These are phyloP conservation scores for Phytophthora crassamura DNA, from an alignment of 352 stramenopile genomes.

Conservation along the genomic window DNA sequence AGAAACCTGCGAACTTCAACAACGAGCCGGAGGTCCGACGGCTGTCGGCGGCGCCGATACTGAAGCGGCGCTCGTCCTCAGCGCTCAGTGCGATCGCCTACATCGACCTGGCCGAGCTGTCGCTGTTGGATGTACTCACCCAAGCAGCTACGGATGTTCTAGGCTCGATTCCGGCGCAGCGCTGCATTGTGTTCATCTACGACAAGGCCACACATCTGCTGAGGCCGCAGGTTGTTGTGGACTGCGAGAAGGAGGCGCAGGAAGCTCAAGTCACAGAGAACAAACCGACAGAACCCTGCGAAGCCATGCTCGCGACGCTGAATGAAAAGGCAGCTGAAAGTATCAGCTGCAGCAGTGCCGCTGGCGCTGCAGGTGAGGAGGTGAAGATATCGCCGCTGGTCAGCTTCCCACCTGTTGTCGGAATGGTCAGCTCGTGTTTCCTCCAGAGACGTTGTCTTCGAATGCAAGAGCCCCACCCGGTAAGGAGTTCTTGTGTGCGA, in stretches of 20 bases:
- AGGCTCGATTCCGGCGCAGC: constrained; percentile 49
- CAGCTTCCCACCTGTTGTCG: constrained; percentile 60
- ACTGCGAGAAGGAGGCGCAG: constrained; percentile 13
- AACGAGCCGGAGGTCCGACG: constrained; percentile 5
- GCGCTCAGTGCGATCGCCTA: constrained; percentile 10
- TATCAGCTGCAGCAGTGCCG: not conserved
- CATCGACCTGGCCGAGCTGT: constrained; percentile 27
- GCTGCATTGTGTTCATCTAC: constrained; percentile 63
- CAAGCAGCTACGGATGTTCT: constrained; percentile 47
- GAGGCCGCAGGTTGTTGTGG: constrained; percentile 40
- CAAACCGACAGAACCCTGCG: not conserved
- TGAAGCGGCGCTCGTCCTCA: constrained; percentile 14
- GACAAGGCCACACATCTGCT: constrained; percentile 59
- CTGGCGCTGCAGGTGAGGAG: not conserved
- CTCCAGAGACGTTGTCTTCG: constrained; percentile 60
- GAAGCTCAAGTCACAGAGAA: not conserved
- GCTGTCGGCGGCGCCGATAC: constrained; percentile 4
- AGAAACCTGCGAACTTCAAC: not conserved
- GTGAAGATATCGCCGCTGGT: constrained; percentile 4
- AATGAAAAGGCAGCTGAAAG: not conserved
- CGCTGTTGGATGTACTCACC: constrained; percentile 44
- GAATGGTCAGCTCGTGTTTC: constrained; percentile 65
- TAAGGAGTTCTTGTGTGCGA: constrained; percentile 10
- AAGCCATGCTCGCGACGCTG: not conserved
- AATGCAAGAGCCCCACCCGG: constrained; percentile 62